Evolutionary conservation across 345 rosid genomes (phyloP), one percentile per base, ranked within the genome.

Genomic region (Gossypioides kirkii): DNA sequence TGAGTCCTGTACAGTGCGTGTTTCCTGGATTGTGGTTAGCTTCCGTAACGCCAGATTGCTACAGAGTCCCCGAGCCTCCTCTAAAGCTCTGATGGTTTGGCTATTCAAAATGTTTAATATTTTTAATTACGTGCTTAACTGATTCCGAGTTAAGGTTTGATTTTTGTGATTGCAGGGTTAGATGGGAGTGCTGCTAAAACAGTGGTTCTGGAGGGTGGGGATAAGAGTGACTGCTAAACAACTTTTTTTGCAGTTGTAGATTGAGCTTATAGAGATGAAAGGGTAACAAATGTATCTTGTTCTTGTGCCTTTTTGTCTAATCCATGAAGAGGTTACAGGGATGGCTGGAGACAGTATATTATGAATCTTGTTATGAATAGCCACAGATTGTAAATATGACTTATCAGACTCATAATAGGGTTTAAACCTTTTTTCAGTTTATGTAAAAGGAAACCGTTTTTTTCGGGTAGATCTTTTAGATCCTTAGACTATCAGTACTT

Each of bases 11-110:
- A 50, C 85, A 90, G 96, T 78, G 53, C 76, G 22, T 77, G 26
- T 93, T 86, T 62, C 98, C 98, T 2, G 98, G 98, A 9, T 66
- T 86, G 80, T 89, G 94, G 93, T 79, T 93, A 84, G 76, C 78
- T 60, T 86, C 86, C 0, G 71, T 87, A 43, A 83, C 93, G n/a
- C 82, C 84, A 6, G 93, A 87, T 58, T 82, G 84, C 32, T 90
- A 88, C 75, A 86, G 74, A 71, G 84, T 88, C 56, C 81, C 84
- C 20, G 87, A 80, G 20, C 75, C 78, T 80, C 81, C 80, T 56
- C 65, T 75, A 59, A 86, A 82, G 91, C 90, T 86, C 9, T 61
- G 60, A 69, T 64, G 7, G 18, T 68, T 38, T 72, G 52, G 53
- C 54, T 25, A 38, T 52, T 73, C 28, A 23, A 36, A 54, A 45